These are phyloP conservation scores for Grosmannia clavigera DNA, from an alignment of 2,329 filamentous ascomycete species.

Conservation along the genomic window DNA sequence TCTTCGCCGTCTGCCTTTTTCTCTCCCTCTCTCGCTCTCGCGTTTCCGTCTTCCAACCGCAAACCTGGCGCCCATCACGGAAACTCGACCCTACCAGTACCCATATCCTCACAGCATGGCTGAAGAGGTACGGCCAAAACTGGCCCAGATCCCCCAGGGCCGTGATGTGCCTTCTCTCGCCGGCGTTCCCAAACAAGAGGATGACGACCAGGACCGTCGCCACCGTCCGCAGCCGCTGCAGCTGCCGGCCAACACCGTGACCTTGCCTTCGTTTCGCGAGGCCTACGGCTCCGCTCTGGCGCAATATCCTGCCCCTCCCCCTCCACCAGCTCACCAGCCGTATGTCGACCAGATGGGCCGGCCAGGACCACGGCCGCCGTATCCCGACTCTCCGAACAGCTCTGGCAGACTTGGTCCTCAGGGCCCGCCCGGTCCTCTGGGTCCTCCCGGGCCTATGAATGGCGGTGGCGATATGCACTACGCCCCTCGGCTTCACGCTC, in stretches of 20 bases:
- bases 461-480: slow-evolving; percentile 7
- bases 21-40: background rate
- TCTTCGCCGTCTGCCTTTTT: background rate
- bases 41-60: background rate
- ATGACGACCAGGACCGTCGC: slow-evolving; percentile 9
- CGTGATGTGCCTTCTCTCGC: slow-evolving; percentile 2
- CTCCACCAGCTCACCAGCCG: background rate
- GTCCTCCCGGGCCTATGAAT: slow-evolving; percentile 24
- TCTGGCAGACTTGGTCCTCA: background rate
- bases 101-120: slow-evolving; percentile 9
- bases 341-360: background rate
- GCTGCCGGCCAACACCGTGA: slow-evolving; percentile 5
- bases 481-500: slow-evolving; percentile 11
- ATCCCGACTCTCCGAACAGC: slow-evolving; percentile 4
- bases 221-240: slow-evolving; percentile 7
- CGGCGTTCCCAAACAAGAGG: slow-evolving; percentile 5
- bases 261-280: slow-evolving; percentile 12
- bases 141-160: slow-evolving; percentile 8
- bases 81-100: slow-evolving; percentile 1
- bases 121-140: slow-evolving; percentile 11
- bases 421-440: slow-evolving; percentile 20
- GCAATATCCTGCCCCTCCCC: slow-evolving; percentile 3
- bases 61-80: slow-evolving; percentile 12
- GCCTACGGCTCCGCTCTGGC: slow-evolving; percentile 8
- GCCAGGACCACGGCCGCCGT: background rate